Percentiles rank a stretch among this genome's conserved stretches.
These are phyloP conservation scores for Mallotus nudiflorus DNA, from an alignment of 345 rosid genomes.

Conservation along the genomic window DNA sequence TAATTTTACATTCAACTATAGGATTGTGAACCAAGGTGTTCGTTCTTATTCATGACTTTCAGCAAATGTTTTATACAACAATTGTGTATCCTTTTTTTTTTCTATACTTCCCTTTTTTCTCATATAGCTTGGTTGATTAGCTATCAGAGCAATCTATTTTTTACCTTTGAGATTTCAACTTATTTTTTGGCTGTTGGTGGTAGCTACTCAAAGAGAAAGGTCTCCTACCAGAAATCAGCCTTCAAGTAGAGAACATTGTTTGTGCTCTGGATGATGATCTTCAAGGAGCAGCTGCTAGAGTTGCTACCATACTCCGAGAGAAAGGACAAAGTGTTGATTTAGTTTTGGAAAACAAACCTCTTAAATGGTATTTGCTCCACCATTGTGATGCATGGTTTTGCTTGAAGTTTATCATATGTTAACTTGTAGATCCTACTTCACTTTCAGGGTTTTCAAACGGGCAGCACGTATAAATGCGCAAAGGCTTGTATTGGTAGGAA, in stretches of 20 bases:
- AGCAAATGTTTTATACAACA: not conserved
- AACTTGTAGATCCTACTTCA: not conserved
- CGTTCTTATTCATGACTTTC: no score
- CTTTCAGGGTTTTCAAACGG: conserved; percentile 82
- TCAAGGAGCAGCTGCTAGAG: conserved; percentile 77
- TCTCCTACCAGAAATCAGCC: conserved; percentile 59
- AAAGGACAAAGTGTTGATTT: conserved; percentile 84
- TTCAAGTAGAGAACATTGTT: conserved; percentile 71
- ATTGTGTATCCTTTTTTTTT: not conserved
- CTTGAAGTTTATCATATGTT: not conserved
- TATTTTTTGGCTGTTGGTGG: not conserved
- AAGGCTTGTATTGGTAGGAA: conserved; percentile 79
- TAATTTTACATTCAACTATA: no score
- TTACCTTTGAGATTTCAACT: not conserved
- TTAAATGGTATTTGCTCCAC: conserved; percentile 58
- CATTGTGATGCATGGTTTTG: not conserved
- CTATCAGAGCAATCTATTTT: not conserved
- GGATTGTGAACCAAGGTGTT: no score
- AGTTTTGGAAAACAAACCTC: conserved; percentile 80
- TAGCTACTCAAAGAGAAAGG: conserved; percentile 90
- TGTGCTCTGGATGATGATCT: conserved; percentile 78
- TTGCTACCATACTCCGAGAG: conserved; percentile 71
- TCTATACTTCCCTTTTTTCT: not conserved
- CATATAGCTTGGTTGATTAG: not conserved
- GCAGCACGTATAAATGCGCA: conserved; percentile 76